Conservation (phyloP, 1,284 basidiomycete genomes). For the Psilocybe mexicana region DNA sequence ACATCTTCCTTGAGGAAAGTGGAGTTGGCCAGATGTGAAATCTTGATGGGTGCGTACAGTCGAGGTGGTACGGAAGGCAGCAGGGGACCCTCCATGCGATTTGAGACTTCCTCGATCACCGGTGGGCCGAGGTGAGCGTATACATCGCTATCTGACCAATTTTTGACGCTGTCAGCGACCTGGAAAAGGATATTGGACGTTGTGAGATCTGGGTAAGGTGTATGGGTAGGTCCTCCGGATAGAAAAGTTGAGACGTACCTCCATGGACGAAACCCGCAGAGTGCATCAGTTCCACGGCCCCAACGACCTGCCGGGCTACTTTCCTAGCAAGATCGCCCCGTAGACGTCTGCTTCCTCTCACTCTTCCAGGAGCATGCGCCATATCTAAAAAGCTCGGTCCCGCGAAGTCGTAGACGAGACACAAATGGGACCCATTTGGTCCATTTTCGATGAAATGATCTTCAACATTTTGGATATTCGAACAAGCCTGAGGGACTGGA, state of each 20-base stretch:
- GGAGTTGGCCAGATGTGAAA: conserved; percentile 3
- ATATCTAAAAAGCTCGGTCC: conserved; percentile 35
- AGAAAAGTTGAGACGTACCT: conserved; percentile 26
- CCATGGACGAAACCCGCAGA: conserved; percentile 34
- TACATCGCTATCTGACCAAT: conserved; percentile 35
- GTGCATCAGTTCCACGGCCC: conserved; percentile 31
- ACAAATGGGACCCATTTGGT: conserved; percentile 35
- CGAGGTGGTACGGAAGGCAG: background rate
- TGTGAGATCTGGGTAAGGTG: conserved; percentile 30
- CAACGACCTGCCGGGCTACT: conserved; percentile 31
- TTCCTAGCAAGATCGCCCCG: conserved; percentile 31
- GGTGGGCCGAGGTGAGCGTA: conserved; percentile 29
- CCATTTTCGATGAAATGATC: conserved; percentile 33
- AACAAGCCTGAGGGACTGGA: background rate
- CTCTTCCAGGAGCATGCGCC: conserved; percentile 30
- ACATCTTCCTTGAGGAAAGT: conserved; percentile 31
- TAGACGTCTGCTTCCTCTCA: conserved; percentile 30
- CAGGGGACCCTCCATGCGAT: conserved; percentile 17
- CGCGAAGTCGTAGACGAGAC: conserved; percentile 31
- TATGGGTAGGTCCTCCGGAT: background rate
- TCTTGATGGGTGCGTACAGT: background rate
- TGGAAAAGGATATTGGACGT: conserved; percentile 38
- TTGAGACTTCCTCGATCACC: conserved; percentile 27
- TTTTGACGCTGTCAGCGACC: conserved; percentile 21
- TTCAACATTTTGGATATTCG: conserved; percentile 21